These are phyloP conservation scores for Colletotrichum paranaense DNA, from an alignment of 2,329 filamentous ascomycete species.

Conservation along the genomic window DNA sequence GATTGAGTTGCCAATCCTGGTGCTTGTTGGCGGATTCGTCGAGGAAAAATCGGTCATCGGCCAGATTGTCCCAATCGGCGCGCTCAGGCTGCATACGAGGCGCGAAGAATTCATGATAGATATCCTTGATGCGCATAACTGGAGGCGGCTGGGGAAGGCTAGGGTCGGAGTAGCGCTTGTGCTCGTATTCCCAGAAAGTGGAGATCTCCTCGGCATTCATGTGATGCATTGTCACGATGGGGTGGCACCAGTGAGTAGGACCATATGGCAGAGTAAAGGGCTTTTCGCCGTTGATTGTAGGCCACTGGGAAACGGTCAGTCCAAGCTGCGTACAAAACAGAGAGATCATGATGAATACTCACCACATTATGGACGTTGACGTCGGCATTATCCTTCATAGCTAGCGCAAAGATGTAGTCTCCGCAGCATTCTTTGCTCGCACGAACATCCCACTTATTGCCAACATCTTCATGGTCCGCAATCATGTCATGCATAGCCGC, in stretches of 20 bases:
- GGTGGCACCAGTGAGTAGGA: conserved; percentile 64
- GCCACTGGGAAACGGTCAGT: conserved; percentile 51
- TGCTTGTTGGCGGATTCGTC: conserved; percentile 44
- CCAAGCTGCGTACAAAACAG: background rate
- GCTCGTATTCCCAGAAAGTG: conserved; percentile 63
- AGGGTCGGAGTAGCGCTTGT: conserved; percentile 45
- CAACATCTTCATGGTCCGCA: conserved; percentile 54
- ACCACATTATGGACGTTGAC: conserved; percentile 55
- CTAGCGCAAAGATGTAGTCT: conserved; percentile 60
- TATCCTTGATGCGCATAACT: conserved; percentile 57
- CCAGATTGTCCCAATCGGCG: conserved; percentile 65
- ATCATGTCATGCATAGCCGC: conserved; percentile 61
- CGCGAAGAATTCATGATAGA: conserved; percentile 59
- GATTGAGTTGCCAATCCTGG: conserved; percentile 45
- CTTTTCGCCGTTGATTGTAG: conserved; percentile 67
- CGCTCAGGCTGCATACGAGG: conserved; percentile 50
- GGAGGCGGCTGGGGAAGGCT: conserved; percentile 35
- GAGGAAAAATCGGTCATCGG: conserved; percentile 57
- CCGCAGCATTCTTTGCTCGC: conserved; percentile 60
- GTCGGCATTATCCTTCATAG: conserved; percentile 56
- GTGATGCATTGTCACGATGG: conserved; percentile 68
- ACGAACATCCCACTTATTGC: conserved; percentile 56
- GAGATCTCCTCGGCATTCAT: conserved; percentile 62
- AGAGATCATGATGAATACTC: conserved; percentile 40
- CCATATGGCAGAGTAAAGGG: conserved; percentile 61